Evolutionary conservation across 2,329 filamentous ascomycete species (phyloP).

Genomic region (Aspergillus tubingensis): DNA sequence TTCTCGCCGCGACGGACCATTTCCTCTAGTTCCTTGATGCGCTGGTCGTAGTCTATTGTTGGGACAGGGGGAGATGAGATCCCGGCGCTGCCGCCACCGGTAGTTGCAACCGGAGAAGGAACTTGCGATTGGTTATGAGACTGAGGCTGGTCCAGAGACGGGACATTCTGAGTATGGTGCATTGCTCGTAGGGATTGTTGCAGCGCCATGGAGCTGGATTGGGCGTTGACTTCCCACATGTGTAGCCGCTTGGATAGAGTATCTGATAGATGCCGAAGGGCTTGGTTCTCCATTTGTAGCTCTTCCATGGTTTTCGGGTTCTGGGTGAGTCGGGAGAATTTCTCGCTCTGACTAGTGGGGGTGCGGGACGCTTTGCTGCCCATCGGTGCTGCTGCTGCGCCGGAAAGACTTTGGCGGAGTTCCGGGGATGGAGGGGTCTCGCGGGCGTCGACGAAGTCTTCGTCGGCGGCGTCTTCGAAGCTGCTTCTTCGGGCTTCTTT

Average conservation of each 20-base stretch:
- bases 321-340: constrained; percentile 35
- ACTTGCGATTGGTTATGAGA: constrained; percentile 34
- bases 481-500: constrained; percentile 47
- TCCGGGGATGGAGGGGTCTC: constrained; percentile 62
- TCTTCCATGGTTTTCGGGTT: constrained; percentile 76
- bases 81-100: background rate
- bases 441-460: constrained; percentile 86
- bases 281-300: constrained; percentile 82
- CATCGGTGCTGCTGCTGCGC: constrained; percentile 31
- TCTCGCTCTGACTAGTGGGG: constrained; percentile 16
- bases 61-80: constrained; percentile 20
- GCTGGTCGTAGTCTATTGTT: constrained; percentile 48
- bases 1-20: constrained; percentile 60
- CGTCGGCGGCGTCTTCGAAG: constrained; percentile 68
- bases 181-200: constrained; percentile 72
- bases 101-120: constrained; percentile 26
- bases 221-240: constrained; percentile 88
- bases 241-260: constrained; percentile 84
- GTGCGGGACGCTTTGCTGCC: constrained; percentile 23
- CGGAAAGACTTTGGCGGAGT: constrained; percentile 48
- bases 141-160: constrained; percentile 28
- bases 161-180: constrained; percentile 39
- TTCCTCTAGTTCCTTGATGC: constrained; percentile 68
- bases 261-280: constrained; percentile 81
- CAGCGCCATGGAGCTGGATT: constrained; percentile 81